Conservation (phyloP, 306 rosid species). For the Herpetospermum pedunculosum region DNA sequence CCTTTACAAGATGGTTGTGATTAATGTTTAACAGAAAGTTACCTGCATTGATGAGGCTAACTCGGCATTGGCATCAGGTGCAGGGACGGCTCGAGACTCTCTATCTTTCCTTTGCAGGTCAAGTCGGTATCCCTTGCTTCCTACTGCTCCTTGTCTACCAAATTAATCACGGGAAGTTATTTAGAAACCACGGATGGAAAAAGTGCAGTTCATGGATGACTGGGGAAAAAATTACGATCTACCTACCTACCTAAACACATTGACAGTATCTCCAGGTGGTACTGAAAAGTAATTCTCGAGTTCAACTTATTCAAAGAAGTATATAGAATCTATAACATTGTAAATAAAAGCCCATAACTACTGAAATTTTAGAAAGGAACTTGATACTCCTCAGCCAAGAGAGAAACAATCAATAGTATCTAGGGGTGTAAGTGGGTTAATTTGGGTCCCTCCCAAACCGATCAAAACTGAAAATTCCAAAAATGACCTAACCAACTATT, state of each 20-base stretch:
- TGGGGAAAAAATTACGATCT: background rate
- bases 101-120: slow-evolving; percentile 71
- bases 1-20: background rate
- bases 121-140: slow-evolving; percentile 66
- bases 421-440: background rate
- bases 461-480: background rate
- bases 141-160: slow-evolving; percentile 80
- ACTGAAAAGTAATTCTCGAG: background rate
- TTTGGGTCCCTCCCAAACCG: background rate
- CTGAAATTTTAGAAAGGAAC: background rate
- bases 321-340: background rate
- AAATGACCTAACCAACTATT: background rate
- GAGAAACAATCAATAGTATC: background rate
- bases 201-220: background rate
- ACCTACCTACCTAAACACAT: background rate
- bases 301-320: background rate
- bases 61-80: slow-evolving; percentile 99
- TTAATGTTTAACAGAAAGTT: background rate
- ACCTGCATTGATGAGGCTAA: slow-evolving; percentile 91
- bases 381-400: background rate
- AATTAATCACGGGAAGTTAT: slow-evolving; percentile 12
- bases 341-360: background rate
- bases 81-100: slow-evolving; percentile 88
- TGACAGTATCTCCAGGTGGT: background rate
- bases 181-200: background rate